These are phyloP conservation scores for Termitomyces bulborhizus DNA, from an alignment of 768 basidiomycete species.

Conservation along the genomic window DNA sequence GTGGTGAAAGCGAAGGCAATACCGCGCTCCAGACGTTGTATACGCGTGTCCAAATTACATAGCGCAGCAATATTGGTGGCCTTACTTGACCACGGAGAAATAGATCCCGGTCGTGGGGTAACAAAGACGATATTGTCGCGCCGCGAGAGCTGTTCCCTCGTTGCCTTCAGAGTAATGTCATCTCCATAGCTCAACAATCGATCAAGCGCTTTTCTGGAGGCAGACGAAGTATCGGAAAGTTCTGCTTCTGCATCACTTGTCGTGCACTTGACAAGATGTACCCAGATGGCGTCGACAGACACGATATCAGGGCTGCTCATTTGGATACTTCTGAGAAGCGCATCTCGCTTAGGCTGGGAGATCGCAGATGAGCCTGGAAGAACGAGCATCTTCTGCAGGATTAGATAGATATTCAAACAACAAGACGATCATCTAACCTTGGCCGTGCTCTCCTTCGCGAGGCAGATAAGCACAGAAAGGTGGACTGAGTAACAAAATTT, in stretches of 20 bases:
- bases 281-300: conserved; percentile 76
- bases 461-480: neutral
- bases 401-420: neutral
- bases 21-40: conserved; percentile 87
- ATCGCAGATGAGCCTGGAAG: conserved; percentile 73
- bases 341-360: conserved; percentile 63
- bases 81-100: conserved; percentile 99
- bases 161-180: conserved; percentile 45
- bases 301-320: conserved; percentile 41
- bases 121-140: conserved; percentile 56
- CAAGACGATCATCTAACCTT: neutral
- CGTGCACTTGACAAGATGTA: conserved; percentile 76
- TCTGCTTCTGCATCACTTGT: conserved; percentile 38
- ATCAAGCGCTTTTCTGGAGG: conserved; percentile 49
- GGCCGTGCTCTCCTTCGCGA: neutral
- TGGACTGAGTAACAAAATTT: conserved; percentile 2
- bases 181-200: conserved; percentile 84
- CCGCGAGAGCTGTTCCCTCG: conserved; percentile 28
- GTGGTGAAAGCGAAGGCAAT: conserved; percentile 55
- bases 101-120: conserved; percentile 80
- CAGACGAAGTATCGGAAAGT: conserved; percentile 38
- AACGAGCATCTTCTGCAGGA: conserved; percentile 54
- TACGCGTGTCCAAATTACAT: conserved; percentile 67
- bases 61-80: conserved; percentile 91
- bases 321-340: conserved; percentile 58